These are phyloP conservation scores for Solanum dulcamara DNA, from an alignment of 257 asterid species.

Conservation along the genomic window DNA sequence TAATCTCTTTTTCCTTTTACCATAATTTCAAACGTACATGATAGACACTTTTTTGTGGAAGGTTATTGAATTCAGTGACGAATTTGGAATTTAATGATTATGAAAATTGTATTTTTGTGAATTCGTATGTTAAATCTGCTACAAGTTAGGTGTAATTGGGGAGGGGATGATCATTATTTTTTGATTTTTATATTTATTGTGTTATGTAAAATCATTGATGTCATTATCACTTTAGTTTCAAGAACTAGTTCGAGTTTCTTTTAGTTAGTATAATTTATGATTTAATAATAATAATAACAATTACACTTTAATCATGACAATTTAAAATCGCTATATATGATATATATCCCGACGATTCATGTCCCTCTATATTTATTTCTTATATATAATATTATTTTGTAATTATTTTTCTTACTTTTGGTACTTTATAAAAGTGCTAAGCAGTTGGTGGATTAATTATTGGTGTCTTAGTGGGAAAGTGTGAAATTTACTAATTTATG, in stretches of 20 bases:
- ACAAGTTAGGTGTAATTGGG: background rate
- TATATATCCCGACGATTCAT: no score
- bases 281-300: no score
- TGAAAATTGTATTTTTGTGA: background rate
- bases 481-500: background rate
- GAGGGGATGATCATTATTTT: background rate
- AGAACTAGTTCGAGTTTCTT: background rate
- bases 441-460: background rate
- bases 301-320: background rate
- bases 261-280: no score
- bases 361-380: no score
- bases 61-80: background rate
- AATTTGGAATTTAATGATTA: background rate
- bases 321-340: background rate
- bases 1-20: background rate
- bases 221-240: background rate
- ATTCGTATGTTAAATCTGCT: background rate
- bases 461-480: background rate
- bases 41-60: background rate
- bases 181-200: background rate
- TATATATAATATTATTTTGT: no score
- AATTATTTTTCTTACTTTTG: no score
- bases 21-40: background rate
- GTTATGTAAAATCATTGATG: background rate
- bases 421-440: background rate